Evolutionary conservation across 331 rosid species (phyloP).

Genomic region (Quercus lobata): DNA sequence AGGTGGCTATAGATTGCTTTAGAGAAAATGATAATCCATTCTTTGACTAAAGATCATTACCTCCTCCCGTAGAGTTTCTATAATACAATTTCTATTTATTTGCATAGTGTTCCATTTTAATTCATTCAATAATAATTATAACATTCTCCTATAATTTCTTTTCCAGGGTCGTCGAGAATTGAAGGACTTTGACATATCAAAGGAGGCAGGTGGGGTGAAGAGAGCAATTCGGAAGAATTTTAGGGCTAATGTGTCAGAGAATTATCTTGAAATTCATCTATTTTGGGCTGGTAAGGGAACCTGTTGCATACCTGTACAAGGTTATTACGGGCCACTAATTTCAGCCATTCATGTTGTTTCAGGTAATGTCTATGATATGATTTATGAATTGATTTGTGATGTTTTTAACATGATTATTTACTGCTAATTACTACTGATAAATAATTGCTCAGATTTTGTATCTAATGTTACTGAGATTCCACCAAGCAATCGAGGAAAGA

Average conservation of each 20-base stretch:
- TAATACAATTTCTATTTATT: not conserved
- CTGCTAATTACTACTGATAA: too few relatives aligned
- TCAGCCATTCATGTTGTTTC: slow-evolving; percentile 69
- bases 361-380: slow-evolving; percentile 33
- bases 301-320: slow-evolving; percentile 65
- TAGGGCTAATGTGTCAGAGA: slow-evolving; percentile 45
- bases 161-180: slow-evolving; percentile 46
- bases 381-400: not conserved
- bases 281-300: slow-evolving; percentile 94
- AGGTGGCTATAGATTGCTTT: slow-evolving; percentile 31
- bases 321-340: slow-evolving; percentile 68
- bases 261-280: slow-evolving; percentile 68
- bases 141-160: not conserved
- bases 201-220: slow-evolving; percentile 46
- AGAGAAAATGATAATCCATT: too few relatives aligned
- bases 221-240: slow-evolving; percentile 34
- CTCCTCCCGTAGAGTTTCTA: not conserved
- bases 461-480: too few relatives aligned
- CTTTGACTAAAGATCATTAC: not conserved
- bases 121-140: too few relatives aligned
- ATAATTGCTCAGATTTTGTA: too few relatives aligned
- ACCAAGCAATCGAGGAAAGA: too few relatives aligned
- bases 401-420: not conserved
- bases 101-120: too few relatives aligned
- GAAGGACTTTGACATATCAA: slow-evolving; percentile 57